These are phyloP conservation scores for Paracoccidioides brasiliensis DNA, from an alignment of 2,329 filamentous ascomycete genomes.

Conservation along the genomic window DNA sequence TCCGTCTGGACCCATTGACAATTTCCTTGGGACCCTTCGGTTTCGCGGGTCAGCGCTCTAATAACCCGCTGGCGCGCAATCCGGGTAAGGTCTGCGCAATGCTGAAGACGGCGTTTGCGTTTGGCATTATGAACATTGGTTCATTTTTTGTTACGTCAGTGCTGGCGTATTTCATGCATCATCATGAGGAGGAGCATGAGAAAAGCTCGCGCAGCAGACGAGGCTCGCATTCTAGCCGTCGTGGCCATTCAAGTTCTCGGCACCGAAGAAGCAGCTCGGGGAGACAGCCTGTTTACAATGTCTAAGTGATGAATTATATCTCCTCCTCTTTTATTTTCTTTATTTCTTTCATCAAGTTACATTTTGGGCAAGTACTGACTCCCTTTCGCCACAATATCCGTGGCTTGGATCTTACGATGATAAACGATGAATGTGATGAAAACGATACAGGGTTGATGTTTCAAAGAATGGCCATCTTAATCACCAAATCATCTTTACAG, in stretches of 20 bases:
- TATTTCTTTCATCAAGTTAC: neutral
- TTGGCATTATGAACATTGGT: constrained; percentile 76
- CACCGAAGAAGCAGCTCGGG: constrained; percentile 12
- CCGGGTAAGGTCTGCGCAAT: constrained; percentile 72
- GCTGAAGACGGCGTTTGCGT: constrained; percentile 81
- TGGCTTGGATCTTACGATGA: too few species aligned
- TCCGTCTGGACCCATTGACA: constrained; percentile 42
- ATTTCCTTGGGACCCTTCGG: constrained; percentile 51
- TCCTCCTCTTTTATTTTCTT: neutral
- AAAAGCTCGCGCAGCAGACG: constrained; percentile 20
- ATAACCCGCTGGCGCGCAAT: constrained; percentile 37
- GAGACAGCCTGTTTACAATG: constrained; percentile 23
- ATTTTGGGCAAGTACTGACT: too few species aligned
- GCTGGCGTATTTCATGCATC: constrained; percentile 44
- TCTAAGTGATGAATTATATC: constrained; percentile 1
- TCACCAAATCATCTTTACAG: too few species aligned
- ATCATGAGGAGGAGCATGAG: constrained; percentile 27
- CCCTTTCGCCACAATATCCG: too few species aligned
- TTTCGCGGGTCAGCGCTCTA: constrained; percentile 36
- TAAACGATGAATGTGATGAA: too few species aligned
- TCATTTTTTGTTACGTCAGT: constrained; percentile 69
- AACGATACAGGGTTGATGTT: too few species aligned
- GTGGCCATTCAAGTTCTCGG: constrained; percentile 13
- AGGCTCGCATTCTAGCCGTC: constrained; percentile 17
- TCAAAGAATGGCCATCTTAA: too few species aligned